Evolutionary conservation across 331 rosid species (phyloP), one percentile per base, ranked within the genome.

Genomic region (Ulmus americana): DNA sequence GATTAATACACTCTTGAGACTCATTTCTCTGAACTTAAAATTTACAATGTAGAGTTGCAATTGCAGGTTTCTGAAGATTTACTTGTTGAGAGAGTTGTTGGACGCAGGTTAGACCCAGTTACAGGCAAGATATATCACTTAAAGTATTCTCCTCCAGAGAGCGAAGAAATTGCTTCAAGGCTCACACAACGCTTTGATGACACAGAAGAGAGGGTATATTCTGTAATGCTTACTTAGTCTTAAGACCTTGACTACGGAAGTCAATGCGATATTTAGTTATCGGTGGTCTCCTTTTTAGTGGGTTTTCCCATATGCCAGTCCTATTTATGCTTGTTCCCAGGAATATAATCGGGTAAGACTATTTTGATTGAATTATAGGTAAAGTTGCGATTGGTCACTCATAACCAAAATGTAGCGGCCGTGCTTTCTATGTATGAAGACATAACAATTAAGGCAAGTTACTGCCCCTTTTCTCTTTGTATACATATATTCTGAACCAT

Each of bases 141-240:
- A 65, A 94, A 87, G 84, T 87, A 89, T 78, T 85, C 88, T 54
- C 97, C 95, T 13, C 99, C 99, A 1, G 95, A 90, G 78, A 83
- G 80, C 20, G 55, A 84, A 71, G 97, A 89, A 80, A 78, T 92
- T 57, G 95, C 86, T 8, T 84, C 86, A 44, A 87, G 99, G 86
- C 95, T 94, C 76, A 85, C 88, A 63, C 97, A 90, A 66, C 90
- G 99, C 45, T 87, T 94, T 73, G 99, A 94, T 76, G 95, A 94
- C 72, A 87, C 95, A 5, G 91, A 94, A 79, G 95, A 94, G 65
- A 94, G 82, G 95, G 98, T 78, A 76, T 61, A 8, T 50, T 62
- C 45, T 58, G 14, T 45, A 11, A 45, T 58, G 59, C n/a, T 15
- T 56, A 18, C 15, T 55, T 45, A 44, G 60, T 35, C 54, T 39